These are phyloP conservation scores for Amaranthus tricolor DNA, from an alignment of 179 eudicot genomes.

Conservation along the genomic window DNA sequence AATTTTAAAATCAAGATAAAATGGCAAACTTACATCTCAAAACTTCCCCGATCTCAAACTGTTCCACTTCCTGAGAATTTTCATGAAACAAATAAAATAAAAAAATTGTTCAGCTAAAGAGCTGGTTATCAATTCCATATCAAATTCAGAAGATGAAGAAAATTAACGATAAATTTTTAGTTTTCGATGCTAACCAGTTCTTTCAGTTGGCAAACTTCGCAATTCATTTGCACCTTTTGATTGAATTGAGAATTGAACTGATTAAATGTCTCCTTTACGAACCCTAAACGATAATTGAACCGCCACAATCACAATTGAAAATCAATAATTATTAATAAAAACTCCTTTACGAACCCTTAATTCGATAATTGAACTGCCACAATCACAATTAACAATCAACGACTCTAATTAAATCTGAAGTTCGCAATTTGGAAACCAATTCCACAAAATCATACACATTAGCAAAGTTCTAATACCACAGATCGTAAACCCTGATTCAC, in stretches of 20 bases:
- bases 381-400: no score
- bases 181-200: slow-evolving; percentile 55
- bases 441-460: no score
- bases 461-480: no score
- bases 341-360: no score
- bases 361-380: no score
- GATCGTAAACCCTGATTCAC: no score
- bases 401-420: no score
- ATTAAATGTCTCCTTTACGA: neutral
- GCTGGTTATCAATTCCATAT: no score
- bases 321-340: no score
- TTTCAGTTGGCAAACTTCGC: slow-evolving; percentile 95
- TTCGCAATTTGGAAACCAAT: no score
- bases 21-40: slow-evolving; percentile 58
- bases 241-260: neutral
- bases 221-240: slow-evolving; percentile 49
- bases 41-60: slow-evolving; percentile 92
- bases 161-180: neutral
- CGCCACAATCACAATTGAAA: no score
- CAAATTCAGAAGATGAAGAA: neutral
- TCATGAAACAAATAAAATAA: slow-evolving; percentile 10
- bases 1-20: neutral
- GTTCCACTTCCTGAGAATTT: slow-evolving; percentile 66
- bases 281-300: neutral
- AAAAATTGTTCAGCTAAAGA: neutral